These are phyloP conservation scores for Apophysomyces ossiformis DNA, from an alignment of 371 early-diverging fungal genomes.

Conservation along the genomic window DNA sequence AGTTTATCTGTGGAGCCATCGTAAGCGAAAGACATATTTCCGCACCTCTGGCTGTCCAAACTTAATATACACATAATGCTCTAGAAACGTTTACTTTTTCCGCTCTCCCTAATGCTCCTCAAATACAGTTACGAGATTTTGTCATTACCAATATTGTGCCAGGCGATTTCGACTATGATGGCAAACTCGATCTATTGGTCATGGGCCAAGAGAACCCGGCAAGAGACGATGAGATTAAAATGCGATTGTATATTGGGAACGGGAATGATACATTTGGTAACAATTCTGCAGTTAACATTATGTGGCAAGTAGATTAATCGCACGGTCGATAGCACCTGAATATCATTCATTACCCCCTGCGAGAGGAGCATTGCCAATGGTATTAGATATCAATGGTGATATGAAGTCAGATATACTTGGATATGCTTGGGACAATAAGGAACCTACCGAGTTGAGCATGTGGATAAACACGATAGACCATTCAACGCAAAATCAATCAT, in stretches of 20 bases:
- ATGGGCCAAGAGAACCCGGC: conserved; percentile 60
- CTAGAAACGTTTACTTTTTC: conserved; percentile 33
- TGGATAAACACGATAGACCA: conserved; percentile 58
- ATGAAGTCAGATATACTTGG: conserved; percentile 84
- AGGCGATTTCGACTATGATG: conserved; percentile 88
- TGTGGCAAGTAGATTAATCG: background rate
- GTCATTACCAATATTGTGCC: conserved; percentile 79
- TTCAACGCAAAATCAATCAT: conserved; percentile 19
- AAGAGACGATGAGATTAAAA: conserved; percentile 53
- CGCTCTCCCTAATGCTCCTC: conserved; percentile 28
- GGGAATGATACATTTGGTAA: conserved; percentile 68
- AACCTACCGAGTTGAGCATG: conserved; percentile 43
- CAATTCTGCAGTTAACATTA: background rate
- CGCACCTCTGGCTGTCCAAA: conserved; percentile 2
- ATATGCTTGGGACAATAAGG: conserved; percentile 49
- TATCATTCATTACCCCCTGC: conserved; percentile 60
- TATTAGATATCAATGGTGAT: conserved; percentile 79
- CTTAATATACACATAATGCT: background rate
- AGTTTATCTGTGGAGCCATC: conserved; percentile 72
- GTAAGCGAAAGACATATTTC: conserved; percentile 26
- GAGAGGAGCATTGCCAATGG: conserved; percentile 71
- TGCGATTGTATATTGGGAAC: conserved; percentile 77
- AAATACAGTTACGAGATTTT: conserved; percentile 35
- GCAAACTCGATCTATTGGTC: conserved; percentile 80
- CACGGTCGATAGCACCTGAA: conserved; percentile 34